These are phyloP conservation scores for Calocera viscosa DNA, from an alignment of 768 basidiomycete genomes.

Conservation along the genomic window DNA sequence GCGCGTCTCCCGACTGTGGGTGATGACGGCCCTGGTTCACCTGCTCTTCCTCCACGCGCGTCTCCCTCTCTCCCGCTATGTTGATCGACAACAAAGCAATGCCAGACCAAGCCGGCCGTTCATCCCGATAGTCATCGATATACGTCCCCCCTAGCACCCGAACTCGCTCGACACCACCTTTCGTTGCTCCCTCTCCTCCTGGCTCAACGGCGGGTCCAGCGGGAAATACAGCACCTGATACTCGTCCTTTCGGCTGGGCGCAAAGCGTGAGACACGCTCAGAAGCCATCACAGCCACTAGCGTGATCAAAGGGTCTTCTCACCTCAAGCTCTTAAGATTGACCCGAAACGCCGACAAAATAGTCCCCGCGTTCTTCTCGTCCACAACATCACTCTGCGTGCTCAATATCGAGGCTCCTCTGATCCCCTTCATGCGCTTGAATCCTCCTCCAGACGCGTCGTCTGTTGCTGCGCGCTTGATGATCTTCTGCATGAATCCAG, in stretches of 20 bases:
- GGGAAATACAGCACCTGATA: slow-evolving; percentile 82
- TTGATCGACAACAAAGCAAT: too few species aligned
- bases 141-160: not conserved
- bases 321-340: slow-evolving; percentile 34
- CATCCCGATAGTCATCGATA: too few species aligned
- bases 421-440: not conserved
- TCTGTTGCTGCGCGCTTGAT: not conserved
- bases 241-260: slow-evolving; percentile 38
- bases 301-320: slow-evolving; percentile 17
- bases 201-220: slow-evolving; percentile 48
- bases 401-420: not conserved
- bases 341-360: slow-evolving; percentile 35
- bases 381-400: not conserved
- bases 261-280: slow-evolving; percentile 14
- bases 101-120: too few species aligned
- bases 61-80: too few species aligned
- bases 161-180: slow-evolving; percentile 43
- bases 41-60: too few species aligned
- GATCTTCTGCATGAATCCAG: slow-evolving; percentile 6
- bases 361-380: not conserved
- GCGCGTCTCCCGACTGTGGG: not conserved
- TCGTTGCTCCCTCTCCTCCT: slow-evolving; percentile 37
- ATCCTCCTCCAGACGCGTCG: slow-evolving; percentile 4
- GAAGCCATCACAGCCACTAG: slow-evolving; percentile 15
- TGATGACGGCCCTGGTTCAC: not conserved